Evolutionary conservation across 164 flowering plant genomes (phyloP).

Genomic region (Dillenia turbinata): DNA sequence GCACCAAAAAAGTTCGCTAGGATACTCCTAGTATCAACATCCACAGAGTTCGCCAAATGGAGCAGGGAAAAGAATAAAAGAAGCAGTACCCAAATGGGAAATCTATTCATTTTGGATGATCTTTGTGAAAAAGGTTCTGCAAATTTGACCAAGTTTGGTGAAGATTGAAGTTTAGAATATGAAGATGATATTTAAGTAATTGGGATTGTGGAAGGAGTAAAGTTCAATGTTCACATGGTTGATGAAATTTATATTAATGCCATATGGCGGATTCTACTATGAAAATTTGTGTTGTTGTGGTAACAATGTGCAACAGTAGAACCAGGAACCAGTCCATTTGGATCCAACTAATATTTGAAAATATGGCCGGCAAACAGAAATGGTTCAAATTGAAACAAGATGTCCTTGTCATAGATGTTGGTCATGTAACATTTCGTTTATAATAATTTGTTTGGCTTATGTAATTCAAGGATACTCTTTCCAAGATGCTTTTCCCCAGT

Average conservation of each 20-base stretch:
- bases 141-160: neutral
- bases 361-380: conserved; percentile 16
- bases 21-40: conserved; percentile 20
- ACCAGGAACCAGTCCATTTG: no score
- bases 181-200: conserved; percentile 1
- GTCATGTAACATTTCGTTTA: no score
- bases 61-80: conserved; percentile 24
- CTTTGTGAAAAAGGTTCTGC: conserved; percentile 2
- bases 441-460: no score
- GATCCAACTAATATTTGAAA: conserved; percentile 6
- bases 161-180: neutral
- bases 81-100: conserved; percentile 24
- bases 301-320: neutral
- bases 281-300: conserved; percentile 15
- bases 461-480: no score
- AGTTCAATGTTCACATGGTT: conserved; percentile 9
- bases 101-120: conserved; percentile 19
- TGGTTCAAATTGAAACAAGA: neutral
- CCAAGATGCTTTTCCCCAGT: no score
- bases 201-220: conserved; percentile 17
- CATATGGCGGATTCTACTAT: conserved; percentile 29
- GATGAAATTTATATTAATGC: conserved; percentile 6
- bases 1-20: conserved; percentile 24
- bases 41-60: conserved; percentile 17
- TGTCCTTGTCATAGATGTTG: neutral